Evolutionary conservation across 305 asterid species (phyloP).

Genomic region (Caryopteris hybrid): DNA sequence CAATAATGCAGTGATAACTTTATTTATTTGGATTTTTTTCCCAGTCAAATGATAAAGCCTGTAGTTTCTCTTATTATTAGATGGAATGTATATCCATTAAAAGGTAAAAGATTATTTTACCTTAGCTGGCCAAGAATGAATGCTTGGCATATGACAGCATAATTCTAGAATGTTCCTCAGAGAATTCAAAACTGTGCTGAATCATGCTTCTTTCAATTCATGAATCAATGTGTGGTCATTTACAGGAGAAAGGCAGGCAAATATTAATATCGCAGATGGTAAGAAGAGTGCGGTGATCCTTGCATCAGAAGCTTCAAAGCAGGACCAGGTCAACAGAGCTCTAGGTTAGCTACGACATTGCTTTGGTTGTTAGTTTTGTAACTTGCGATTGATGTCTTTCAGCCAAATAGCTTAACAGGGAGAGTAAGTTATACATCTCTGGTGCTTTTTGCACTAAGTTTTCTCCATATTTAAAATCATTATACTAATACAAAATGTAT

Average conservation of each 20-base stretch:
- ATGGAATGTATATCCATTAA: not conserved
- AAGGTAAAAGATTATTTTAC: not conserved
- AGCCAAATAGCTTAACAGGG: not conserved
- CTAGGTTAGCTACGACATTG: slow-evolving; percentile 44
- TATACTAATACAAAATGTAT: not conserved
- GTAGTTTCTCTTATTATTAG: not conserved
- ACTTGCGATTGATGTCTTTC: not conserved
- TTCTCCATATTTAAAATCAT: not conserved
- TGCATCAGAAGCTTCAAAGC: slow-evolving; percentile 84
- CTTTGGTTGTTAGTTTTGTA: not conserved
- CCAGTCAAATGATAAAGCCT: not conserved
- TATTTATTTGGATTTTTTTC: not conserved
- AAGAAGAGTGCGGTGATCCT: slow-evolving; percentile 74
- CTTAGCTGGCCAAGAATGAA: not conserved
- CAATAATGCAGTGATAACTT: not conserved
- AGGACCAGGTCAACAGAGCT: slow-evolving; percentile 91
- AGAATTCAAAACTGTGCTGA: not conserved
- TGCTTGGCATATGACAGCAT: not conserved
- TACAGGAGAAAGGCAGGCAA: slow-evolving; percentile 90
- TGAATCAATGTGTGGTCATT: not conserved
- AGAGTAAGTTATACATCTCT: not conserved
- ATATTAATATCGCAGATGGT: slow-evolving; percentile 82
- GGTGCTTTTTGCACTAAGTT: slow-evolving; percentile 3
- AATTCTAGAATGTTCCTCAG: not conserved
- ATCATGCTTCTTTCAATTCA: slow-evolving; percentile 6